phyloP scores from a whole-genome alignment of 164 flowering plant genomes.

The Stephania cephalantha region DNA sequence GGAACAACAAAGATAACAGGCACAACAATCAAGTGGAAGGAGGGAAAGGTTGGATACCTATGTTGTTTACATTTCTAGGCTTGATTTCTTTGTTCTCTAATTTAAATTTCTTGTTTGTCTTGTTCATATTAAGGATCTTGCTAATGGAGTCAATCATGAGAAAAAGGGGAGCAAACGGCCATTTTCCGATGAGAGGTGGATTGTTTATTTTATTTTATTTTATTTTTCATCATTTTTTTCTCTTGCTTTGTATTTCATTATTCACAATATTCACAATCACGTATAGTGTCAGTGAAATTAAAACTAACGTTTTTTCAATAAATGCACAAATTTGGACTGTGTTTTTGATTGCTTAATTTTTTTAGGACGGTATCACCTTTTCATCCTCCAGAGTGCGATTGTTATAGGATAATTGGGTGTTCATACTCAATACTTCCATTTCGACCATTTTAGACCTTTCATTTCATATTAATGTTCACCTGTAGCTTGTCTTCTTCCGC shows the following conservation, averaged over 20 bases:
- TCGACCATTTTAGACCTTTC: background rate
- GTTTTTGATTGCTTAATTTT: background rate
- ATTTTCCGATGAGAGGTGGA: conserved; percentile 34
- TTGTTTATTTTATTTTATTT: background rate
- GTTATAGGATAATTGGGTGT: background rate
- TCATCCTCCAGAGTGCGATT: background rate
- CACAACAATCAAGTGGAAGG: conserved; percentile 51
- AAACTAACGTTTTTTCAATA: background rate
- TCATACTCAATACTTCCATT: background rate
- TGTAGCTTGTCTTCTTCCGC: background rate
- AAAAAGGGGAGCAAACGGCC: conserved; percentile 43
- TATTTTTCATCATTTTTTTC: background rate
- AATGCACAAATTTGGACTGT: background rate
- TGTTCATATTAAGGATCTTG: conserved; percentile 26
- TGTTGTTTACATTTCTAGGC: background rate
- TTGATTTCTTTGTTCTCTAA: background rate
- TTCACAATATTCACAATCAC: too few relatives aligned
- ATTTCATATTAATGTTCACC: background rate
- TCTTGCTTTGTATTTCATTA: too few relatives aligned
- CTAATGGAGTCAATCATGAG: conserved; percentile 33
- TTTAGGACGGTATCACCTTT: background rate
- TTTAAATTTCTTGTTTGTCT: background rate
- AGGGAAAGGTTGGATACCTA: conserved; percentile 38
- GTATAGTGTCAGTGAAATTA: background rate
- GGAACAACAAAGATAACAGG: conserved; percentile 44